These are phyloP conservation scores for Coleophoma cylindrospora DNA, from an alignment of 2,329 filamentous ascomycete genomes.

Conservation along the genomic window DNA sequence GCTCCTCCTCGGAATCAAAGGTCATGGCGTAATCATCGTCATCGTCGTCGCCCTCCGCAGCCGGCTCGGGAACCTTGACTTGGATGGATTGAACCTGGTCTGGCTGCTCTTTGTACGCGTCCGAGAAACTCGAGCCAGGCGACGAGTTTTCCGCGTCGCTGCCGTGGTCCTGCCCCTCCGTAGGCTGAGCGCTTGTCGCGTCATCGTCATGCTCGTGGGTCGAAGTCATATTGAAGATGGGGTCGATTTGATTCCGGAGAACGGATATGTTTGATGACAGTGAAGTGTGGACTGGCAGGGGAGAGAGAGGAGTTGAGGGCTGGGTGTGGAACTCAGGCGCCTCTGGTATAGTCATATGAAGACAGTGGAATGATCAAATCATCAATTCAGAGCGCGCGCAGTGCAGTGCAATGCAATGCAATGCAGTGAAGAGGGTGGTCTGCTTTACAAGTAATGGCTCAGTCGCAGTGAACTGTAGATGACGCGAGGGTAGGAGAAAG, in stretches of 20 bases:
- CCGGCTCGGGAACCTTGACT: constrained; percentile 7
- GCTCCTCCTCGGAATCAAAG: constrained; percentile 26
- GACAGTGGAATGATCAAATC: constrained; percentile 4
- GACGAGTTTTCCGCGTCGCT: constrained; percentile 12
- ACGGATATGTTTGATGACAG: constrained; percentile 66
- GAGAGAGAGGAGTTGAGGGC: constrained; percentile 64
- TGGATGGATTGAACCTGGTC: constrained; percentile 13
- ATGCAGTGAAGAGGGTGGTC: background rate
- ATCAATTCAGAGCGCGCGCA: constrained; percentile 1
- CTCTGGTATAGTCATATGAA: constrained; percentile 27
- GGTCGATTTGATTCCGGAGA: constrained; percentile 67
- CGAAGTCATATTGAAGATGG: constrained; percentile 62
- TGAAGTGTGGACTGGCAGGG: constrained; percentile 63
- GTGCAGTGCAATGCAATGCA: background rate
- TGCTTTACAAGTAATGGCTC: background rate
- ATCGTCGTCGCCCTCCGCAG: constrained; percentile 16
- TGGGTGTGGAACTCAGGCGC: constrained; percentile 57
- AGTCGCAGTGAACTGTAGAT: background rate
- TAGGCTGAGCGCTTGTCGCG: constrained; percentile 9
- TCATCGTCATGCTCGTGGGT: constrained; percentile 41
- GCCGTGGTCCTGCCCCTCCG: background rate
- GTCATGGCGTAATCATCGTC: constrained; percentile 31
- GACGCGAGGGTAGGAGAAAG: background rate
- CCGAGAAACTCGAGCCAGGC: constrained; percentile 25
- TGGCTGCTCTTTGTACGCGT: constrained; percentile 26